phyloP scores from a whole-genome alignment of 164 flowering plant species.

The Sedum album region DNA sequence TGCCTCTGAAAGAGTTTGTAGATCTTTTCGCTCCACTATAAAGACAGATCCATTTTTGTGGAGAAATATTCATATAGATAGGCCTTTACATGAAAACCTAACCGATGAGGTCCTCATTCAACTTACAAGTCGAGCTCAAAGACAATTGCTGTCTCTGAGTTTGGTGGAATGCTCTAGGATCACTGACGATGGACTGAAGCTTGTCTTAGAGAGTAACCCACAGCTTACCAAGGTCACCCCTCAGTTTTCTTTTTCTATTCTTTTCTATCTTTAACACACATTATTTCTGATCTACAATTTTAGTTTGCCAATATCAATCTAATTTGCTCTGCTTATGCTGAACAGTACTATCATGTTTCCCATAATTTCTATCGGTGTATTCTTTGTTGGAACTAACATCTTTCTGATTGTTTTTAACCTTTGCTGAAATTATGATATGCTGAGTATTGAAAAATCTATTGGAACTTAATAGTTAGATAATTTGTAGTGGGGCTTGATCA shows the following conservation, averaged over 20 bases:
- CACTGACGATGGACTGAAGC: conserved; percentile 71
- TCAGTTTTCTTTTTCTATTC: background rate
- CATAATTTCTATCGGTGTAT: too few relatives aligned
- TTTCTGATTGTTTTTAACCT: too few relatives aligned
- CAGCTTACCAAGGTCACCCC: conserved; percentile 57
- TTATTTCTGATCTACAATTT: too few relatives aligned
- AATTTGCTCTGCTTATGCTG: background rate
- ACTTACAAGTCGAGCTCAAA: conserved; percentile 58
- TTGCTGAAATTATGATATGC: too few relatives aligned
- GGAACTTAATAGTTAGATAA: too few relatives aligned
- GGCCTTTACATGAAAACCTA: conserved; percentile 63
- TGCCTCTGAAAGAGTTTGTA: conserved; percentile 59
- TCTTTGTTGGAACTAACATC: background rate
- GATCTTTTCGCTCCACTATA: conserved; percentile 36
- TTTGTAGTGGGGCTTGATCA: background rate
- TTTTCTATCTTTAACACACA: background rate
- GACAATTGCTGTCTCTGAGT: conserved; percentile 57
- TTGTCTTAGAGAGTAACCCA: conserved; percentile 58
- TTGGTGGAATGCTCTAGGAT: conserved; percentile 59
- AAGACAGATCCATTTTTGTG: conserved; percentile 59
- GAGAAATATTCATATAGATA: conserved; percentile 65
- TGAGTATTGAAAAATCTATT: too few relatives aligned
- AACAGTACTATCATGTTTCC: too few relatives aligned
- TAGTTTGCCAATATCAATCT: too few relatives aligned
- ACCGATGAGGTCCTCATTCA: conserved; percentile 63